These are phyloP conservation scores for Candida oleophila DNA, from an alignment of 805 yeast species.

Conservation along the genomic window DNA sequence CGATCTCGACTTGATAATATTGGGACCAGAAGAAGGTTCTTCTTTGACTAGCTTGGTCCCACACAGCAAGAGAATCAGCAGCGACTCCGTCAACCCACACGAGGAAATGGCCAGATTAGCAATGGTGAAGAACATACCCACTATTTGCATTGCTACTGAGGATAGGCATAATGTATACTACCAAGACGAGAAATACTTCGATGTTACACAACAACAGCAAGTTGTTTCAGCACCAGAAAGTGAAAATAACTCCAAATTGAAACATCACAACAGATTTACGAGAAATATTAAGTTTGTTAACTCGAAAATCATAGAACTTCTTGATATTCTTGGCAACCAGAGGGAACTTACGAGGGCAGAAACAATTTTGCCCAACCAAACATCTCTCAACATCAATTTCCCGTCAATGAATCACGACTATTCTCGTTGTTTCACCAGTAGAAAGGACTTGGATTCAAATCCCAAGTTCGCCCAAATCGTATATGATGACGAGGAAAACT, in stretches of 20 bases:
- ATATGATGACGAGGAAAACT: neutral
- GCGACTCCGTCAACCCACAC: slow-evolving; percentile 8
- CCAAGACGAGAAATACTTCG: slow-evolving; percentile 30
- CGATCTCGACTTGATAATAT: slow-evolving; percentile 29
- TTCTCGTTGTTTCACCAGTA: slow-evolving; percentile 20
- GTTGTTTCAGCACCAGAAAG: too few relatives aligned
- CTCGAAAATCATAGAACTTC: slow-evolving; percentile 18
- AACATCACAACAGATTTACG: slow-evolving; percentile 13
- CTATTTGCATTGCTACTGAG: slow-evolving; percentile 22
- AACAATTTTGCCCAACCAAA: neutral
- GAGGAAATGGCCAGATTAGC: slow-evolving; percentile 18
- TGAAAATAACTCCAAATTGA: slow-evolving; percentile 12
- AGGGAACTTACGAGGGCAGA: too few relatives aligned
- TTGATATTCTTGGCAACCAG: slow-evolving; percentile 12
- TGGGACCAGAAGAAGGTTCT: slow-evolving; percentile 35
- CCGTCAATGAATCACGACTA: slow-evolving; percentile 26
- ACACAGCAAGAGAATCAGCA: slow-evolving; percentile 4
- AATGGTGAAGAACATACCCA: slow-evolving; percentile 16
- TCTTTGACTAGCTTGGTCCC: slow-evolving; percentile 9
- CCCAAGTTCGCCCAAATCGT: slow-evolving; percentile 5
- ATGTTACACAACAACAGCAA: slow-evolving; percentile 6
- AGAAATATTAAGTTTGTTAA: slow-evolving; percentile 25
- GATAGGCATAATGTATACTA: slow-evolving; percentile 31
- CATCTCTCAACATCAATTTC: slow-evolving; percentile 24
- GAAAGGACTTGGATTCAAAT: slow-evolving; percentile 5